These are phyloP conservation scores for Neurospora tetrasperma DNA, from an alignment of 495 filamentous ascomycete species.

Conservation along the genomic window DNA sequence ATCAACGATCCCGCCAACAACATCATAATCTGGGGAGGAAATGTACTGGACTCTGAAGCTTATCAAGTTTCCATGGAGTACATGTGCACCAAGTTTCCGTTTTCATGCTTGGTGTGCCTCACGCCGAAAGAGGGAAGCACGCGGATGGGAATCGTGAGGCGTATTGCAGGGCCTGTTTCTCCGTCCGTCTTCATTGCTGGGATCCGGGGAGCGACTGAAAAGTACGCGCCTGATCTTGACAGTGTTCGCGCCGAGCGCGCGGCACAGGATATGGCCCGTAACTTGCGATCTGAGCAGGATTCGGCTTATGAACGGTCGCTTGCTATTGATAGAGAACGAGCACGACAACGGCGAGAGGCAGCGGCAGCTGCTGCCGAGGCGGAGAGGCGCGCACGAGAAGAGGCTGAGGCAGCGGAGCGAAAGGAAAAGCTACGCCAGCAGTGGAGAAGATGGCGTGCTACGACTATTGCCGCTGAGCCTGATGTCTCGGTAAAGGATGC, in stretches of 20 bases:
- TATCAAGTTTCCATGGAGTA: conserved; percentile 82
- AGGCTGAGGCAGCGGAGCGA: conserved; percentile 51
- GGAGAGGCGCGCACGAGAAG: conserved; percentile 42
- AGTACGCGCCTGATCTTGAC: conserved; percentile 58
- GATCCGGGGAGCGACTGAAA: conserved; percentile 56
- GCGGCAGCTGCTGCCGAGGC: conserved; percentile 56
- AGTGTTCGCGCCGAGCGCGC: conserved; percentile 56
- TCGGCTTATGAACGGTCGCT: conserved; percentile 86
- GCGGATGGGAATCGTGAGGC: conserved; percentile 75
- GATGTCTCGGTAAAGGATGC: conserved; percentile 49
- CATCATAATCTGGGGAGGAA: conserved; percentile 83
- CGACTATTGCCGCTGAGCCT: conserved; percentile 58
- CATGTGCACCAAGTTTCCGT: conserved; percentile 82
- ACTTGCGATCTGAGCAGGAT: conserved; percentile 73
- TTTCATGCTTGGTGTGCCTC: conserved; percentile 71
- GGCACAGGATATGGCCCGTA: conserved; percentile 67
- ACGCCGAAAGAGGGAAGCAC: conserved; percentile 70
- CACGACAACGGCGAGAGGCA: conserved; percentile 60
- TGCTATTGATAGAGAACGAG: conserved; percentile 75
- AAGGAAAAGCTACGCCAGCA: conserved; percentile 47
- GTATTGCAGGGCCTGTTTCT: conserved; percentile 58
- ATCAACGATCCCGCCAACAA: conserved; percentile 62
- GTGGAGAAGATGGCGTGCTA: conserved; percentile 76
- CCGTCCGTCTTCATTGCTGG: conserved; percentile 58
- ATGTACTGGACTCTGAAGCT: conserved; percentile 81